Evolutionary conservation across 306 rosid species (phyloP), one percentile per base, ranked within the genome.

Genomic region (Prunus fruticosa): DNA sequence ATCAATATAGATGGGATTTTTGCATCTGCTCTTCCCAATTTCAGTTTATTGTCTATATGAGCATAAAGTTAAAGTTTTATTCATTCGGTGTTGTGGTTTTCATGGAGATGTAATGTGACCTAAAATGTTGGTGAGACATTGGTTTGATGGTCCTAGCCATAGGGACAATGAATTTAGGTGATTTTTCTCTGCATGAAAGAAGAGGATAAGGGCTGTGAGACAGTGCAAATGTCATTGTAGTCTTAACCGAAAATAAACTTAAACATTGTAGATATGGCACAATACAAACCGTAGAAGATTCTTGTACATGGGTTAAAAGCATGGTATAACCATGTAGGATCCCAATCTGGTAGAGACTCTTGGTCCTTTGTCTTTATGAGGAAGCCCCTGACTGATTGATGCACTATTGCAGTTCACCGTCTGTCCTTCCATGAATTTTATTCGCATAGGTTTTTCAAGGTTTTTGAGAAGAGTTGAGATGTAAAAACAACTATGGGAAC

Each of bases 391-490:
- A 57, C 19, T 25, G 28, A 60, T 57, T 61, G 65, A 23, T 71
- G 27, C 47, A 32, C 2, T 76, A 28, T 71, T 81, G 82, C 90
- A 90, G 90, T 51, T 82, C 71, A 80, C n/a, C 89, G 88, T 51
- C 78, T 87, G 22, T 87, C 91, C 32, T 82, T 88, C 19, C 79
- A 84, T 58, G 92, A 90, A 78, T 88, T 90, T 77, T 86, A 71
- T 73, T 68, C 71, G 77, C 92, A 90, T 61, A 82, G 76, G 43
- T 86, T 90, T 69, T 73, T 81, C 67, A 16, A 63, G 67, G 67
- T 15, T 63, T 63, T 63, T 8, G 11, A 15, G 22, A 63, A 16
- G 46, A 63, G n/a, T 63, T 30, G 67, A 63, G 45, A 15, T 30
- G 67, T 14, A 34, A 7, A 60, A 28, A 27, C 2, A 30, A 28